Conservation (phyloP, 495 filamentous ascomycete genomes). For the Podospora appendiculata region DNA sequence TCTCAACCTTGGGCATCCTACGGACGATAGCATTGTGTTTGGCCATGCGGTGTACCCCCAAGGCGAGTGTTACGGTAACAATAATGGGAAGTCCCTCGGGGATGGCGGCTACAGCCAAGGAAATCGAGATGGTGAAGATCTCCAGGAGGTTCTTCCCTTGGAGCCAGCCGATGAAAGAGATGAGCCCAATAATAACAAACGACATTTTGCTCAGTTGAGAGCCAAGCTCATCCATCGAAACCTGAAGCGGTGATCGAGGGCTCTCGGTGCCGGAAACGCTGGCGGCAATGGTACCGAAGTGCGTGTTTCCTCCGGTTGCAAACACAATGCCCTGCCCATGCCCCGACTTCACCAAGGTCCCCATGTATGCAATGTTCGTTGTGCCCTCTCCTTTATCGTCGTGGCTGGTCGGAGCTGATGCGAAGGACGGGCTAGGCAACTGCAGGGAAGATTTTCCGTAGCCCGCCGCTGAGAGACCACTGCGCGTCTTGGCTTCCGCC, state of each 20-base stretch:
- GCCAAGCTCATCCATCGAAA: slow-evolving; percentile 95
- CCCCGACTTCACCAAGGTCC: slow-evolving; percentile 91
- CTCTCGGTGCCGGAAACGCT: slow-evolving; percentile 91
- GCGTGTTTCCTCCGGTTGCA: slow-evolving; percentile 82
- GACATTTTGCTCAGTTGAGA: slow-evolving; percentile 93
- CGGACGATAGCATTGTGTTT: slow-evolving; percentile 89
- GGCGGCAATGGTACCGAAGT: slow-evolving; percentile 93
- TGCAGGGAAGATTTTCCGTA: slow-evolving; percentile 16
- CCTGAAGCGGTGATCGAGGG: slow-evolving; percentile 83
- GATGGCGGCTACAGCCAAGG: slow-evolving; percentile 92
- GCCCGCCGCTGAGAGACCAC: slow-evolving; percentile 15
- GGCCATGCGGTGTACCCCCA: slow-evolving; percentile 94
- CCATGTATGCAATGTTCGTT: slow-evolving; percentile 94
- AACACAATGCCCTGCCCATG: slow-evolving; percentile 94
- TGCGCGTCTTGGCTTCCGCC: slow-evolving; percentile 60
- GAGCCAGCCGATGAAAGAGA: slow-evolving; percentile 78
- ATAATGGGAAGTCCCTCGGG: slow-evolving; percentile 97
- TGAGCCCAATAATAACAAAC: slow-evolving; percentile 88
- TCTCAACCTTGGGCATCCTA: slow-evolving; percentile 92
- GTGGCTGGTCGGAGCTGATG: slow-evolving; percentile 10
- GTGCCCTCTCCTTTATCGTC: slow-evolving; percentile 24
- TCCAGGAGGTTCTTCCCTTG: slow-evolving; percentile 86
- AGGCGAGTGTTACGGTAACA: slow-evolving; percentile 89
- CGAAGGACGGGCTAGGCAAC: slow-evolving; percentile 29
- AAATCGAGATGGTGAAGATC: slow-evolving; percentile 97